Evolutionary conservation across 1,139 yeast species (phyloP).

Genomic region (Blastobotrys indianensis): DNA sequence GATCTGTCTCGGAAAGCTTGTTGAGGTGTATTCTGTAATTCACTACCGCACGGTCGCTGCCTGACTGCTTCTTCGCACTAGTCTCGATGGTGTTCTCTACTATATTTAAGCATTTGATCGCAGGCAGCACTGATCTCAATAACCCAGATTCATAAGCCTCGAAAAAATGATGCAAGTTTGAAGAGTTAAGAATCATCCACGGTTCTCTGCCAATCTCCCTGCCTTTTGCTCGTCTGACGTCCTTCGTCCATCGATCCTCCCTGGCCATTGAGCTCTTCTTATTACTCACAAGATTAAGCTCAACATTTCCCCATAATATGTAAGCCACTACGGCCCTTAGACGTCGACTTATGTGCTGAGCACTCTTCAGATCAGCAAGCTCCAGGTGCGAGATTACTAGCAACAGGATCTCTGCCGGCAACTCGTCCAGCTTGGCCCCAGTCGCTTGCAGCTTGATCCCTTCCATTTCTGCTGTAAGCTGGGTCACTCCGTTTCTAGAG

Average conservation of each 20-base stretch:
- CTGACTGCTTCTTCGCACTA: not conserved
- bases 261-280: slow-evolving; percentile 4
- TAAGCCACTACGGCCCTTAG: slow-evolving; percentile 9
- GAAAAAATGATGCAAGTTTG: slow-evolving; percentile 7
- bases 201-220: slow-evolving; percentile 4
- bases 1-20: slow-evolving; percentile 9
- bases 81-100: slow-evolving; percentile 5
- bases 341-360: slow-evolving; percentile 7
- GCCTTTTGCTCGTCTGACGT: not conserved
- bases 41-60: not conserved
- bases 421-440: not conserved
- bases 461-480: too few relatives aligned
- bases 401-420: slow-evolving; percentile 13
- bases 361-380: not conserved
- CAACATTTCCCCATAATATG: slow-evolving; percentile 14
- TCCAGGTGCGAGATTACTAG: slow-evolving; percentile 4
- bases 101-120: slow-evolving; percentile 11
- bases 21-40: slow-evolving; percentile 2
- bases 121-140: slow-evolving; percentile 9
- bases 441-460: too few relatives aligned
- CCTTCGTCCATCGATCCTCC: slow-evolving; percentile 12
- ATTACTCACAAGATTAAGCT: slow-evolving; percentile 11
- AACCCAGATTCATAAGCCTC: slow-evolving; percentile 9
- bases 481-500: not conserved
- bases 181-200: slow-evolving; percentile 13